Evolutionary conservation across 768 basidiomycete genomes (phyloP), one percentile per base, ranked within the genome.

Genomic region (Cubamyces sp.): DNA sequence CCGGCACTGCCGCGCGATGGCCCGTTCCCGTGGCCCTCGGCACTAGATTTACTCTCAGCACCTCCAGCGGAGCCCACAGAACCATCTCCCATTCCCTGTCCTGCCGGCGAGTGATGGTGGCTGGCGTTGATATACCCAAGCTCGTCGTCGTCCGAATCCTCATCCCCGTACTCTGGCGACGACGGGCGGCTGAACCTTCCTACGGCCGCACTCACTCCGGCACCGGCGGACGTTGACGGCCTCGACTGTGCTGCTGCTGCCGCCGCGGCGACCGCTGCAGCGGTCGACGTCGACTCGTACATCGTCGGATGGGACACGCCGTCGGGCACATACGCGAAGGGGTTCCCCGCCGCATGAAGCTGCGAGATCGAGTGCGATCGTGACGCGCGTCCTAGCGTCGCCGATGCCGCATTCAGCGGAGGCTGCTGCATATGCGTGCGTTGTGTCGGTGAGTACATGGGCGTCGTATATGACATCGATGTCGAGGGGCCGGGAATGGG

Each of bases 151-250:
- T 73, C 71, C 46, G 74, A 72, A 46, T 73, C 74, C 43, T 72
- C 71, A 49, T 77, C 76, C 41, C 76, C 74, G 8, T 72, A 68
- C 47, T 76, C 77, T 30, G 73, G 75, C 25, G 76, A 74, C 23
- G 68, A 68, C 21, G 64, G 57, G 11, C 68, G 67, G 54, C 70
- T 66, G 63, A 61, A 48, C 50, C 65, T 56, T 41, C 70, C 55
- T 30, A 34, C 34, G 34, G 34, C 34, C 34, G 34, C 34, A 34
- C 11, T 34, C 5, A 34, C 34, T 34, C 34, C 34, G 34, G 11
- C 34, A 1, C 34, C 34, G 11, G 73, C 53, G 14, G 74, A 50
- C 19, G 74, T 73, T 25, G 66, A 63, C 3, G 72, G 71, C n/a
- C 69, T 67, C 48, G 71, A 70, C 64, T 54, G 71, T 64, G 66